Evolutionary conservation across 768 basidiomycete species (phyloP), one percentile per base, ranked within the genome.

Genomic region (Rhizopogon vinicolor): DNA sequence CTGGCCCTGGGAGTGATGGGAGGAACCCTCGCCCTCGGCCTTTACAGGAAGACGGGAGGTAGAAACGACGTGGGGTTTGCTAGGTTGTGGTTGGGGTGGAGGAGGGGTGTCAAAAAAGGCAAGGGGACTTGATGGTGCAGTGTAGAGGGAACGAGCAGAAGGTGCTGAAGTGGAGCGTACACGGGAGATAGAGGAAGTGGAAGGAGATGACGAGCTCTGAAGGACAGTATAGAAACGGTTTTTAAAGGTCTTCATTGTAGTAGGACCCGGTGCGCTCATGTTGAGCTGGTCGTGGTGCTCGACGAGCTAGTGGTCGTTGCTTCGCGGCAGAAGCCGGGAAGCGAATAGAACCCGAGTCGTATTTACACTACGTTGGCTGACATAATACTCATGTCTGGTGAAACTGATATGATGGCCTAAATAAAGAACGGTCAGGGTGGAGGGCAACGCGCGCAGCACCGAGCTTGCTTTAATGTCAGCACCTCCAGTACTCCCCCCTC

Each of bases 221-320:
- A 51, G 76, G 61, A 73, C 78, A 18, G 72, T 74, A 60, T 74
- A 79, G 42, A 83, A 66, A n/a, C 79, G 76, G 62, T 80, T 83
- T 58, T 77, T 77, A 25, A 80, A 73, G 25, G 75, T 75, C 69
- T 76, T 76, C 73, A 78, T 79, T 2, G 31, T 33, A 59, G 77
- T 72, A 46, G 72, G 66, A 18, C 71, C 69, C 2, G 72, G 72
- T 49, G 71, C 61, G 37, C 67, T 68, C 73, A 75, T 75, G 16
- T 50, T 45, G 49, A 35, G 28, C 39, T 18, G 22, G 19, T 13
- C 40, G 40, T 28, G 3, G 29, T 22, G 52, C 29, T 35, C 52
- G 5, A 35, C 19, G 33, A 37, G 33, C 25, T 25, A 25, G 25
- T 25, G 25, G 4, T 25, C 25, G 25, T 25, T 25, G 25, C 4